Base-by-base conservation (phyloP, 495 filamentous ascomycete genomes). In the Haplographium delicatum region DNA sequence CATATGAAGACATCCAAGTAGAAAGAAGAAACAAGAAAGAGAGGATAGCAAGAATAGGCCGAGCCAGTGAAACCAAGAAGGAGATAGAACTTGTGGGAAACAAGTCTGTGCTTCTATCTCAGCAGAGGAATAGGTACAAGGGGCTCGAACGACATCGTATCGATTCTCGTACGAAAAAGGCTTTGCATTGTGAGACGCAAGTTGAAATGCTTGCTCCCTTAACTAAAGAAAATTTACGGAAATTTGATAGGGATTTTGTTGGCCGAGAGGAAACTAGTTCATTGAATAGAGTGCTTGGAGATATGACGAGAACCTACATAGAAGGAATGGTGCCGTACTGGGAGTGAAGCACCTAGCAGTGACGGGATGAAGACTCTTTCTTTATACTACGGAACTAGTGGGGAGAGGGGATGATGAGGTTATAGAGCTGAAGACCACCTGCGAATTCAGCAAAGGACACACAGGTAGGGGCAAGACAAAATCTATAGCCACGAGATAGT, bases 281-380 rank as follows among this genome's bases (percentile, higher is more conserved):
- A 8, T 41, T 41, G 18, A 27, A 28, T 25, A 40, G 34, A 16
- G 23, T n/a, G 5, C 8, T 53, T 9, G 34, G 50, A 5, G 50
- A 53, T 42, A 47, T 40, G 31, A 39, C 23, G 16, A 41, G 43
- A 28, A 52, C 50, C 3, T 45, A 37, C 26, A 2, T 52, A 9
- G 16, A 39, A 10, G 50, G 41, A 4, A 45, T 52, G 40, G 28
- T 27, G 27, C 4, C 15, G 9, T 23, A 10, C n/a, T n/a, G n/a
- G n/a, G n/a, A n/a, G n/a, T n/a, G n/a, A n/a, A n/a, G n/a, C n/a
- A n/a, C n/a, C n/a, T n/a, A n/a, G n/a, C n/a, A n/a, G n/a, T n/a
- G n/a, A n/a, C n/a, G n/a, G n/a, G n/a, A n/a, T n/a, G n/a, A 8
- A 44, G 7, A 3, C 25, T 25, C 22, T 5, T 27, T 9, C 41